Evolutionary conservation across 768 basidiomycete genomes (phyloP).

Genomic region (Gloeostereum incarnatum): DNA sequence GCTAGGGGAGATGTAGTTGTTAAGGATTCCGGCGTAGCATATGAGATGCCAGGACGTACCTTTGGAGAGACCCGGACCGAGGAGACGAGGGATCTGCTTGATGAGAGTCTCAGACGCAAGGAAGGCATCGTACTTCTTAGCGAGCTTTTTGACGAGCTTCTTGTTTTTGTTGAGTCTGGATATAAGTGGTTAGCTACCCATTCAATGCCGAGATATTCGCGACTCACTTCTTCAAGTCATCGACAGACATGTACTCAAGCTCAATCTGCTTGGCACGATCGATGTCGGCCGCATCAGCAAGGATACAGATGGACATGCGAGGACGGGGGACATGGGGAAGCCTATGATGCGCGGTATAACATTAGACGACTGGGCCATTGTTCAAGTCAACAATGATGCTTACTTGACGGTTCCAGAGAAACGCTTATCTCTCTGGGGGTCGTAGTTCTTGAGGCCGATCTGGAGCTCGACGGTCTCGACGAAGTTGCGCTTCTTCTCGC

Average conservation of each 20-base stretch:
- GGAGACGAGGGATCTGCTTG: conserved; percentile 99
- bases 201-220: background rate
- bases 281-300: conserved; percentile 97
- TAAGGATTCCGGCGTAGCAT: background rate
- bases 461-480: conserved; percentile 95
- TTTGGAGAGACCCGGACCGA: conserved; percentile 99
- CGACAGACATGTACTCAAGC: conserved; percentile 98
- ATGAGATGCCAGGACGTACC: conserved; percentile 36
- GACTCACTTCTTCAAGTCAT: conserved; percentile 94
- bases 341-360: conserved; percentile 31
- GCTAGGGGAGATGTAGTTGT: conserved; percentile 46
- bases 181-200: background rate
- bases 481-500: conserved; percentile 90
- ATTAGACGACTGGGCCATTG: conserved; percentile 6
- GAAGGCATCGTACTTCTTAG: conserved; percentile 99
- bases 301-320: conserved; percentile 99
- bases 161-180: conserved; percentile 98
- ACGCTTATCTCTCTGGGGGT: conserved; percentile 99
- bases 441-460: conserved; percentile 97
- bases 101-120: conserved; percentile 94
- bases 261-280: conserved; percentile 98
- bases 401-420: conserved; percentile 99
- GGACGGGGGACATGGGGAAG: conserved; percentile 96
- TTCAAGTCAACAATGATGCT: conserved; percentile 12
- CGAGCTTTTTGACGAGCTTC: conserved; percentile 99